These are phyloP conservation scores for Colletotrichum sojae DNA, from an alignment of 2,329 filamentous ascomycete species.

Conservation along the genomic window DNA sequence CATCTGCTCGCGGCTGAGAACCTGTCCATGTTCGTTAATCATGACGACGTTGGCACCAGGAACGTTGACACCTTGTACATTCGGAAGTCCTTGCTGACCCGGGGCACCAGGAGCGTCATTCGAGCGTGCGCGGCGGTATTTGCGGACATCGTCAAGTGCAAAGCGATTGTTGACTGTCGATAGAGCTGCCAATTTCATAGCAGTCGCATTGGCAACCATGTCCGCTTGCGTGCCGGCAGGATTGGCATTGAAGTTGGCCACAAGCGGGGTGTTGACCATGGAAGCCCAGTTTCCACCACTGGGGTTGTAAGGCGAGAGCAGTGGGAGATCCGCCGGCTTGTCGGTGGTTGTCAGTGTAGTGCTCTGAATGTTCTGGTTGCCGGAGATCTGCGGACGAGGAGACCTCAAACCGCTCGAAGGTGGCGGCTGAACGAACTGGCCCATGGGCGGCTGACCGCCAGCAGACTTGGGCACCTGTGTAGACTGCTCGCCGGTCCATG, in stretches of 20 bases:
- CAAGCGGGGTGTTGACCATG: slow-evolving; percentile 98
- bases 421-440: slow-evolving; percentile 90
- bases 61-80: slow-evolving; percentile 70
- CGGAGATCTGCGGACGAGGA: slow-evolving; percentile 78
- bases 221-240: slow-evolving; percentile 81
- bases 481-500: slow-evolving; percentile 75
- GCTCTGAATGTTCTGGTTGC: slow-evolving; percentile 82
- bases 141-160: slow-evolving; percentile 94
- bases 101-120: slow-evolving; percentile 79
- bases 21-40: slow-evolving; percentile 93
- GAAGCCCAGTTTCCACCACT: slow-evolving; percentile 97
- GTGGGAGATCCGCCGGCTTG: slow-evolving; percentile 78
- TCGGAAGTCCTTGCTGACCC: slow-evolving; percentile 32
- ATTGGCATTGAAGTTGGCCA: slow-evolving; percentile 80
- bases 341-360: slow-evolving; percentile 85
- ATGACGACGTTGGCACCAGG: slow-evolving; percentile 87
- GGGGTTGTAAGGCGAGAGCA: slow-evolving; percentile 86
- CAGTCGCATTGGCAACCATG: slow-evolving; percentile 98
- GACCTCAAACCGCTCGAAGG: slow-evolving; percentile 83
- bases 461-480: slow-evolving; percentile 78
- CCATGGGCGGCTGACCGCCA: slow-evolving; percentile 87
- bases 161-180: slow-evolving; percentile 99
- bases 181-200: slow-evolving; percentile 97
- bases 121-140: slow-evolving; percentile 92
- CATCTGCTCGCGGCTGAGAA: slow-evolving; percentile 88